Conservation (phyloP, 2,329 filamentous ascomycete species). For the Colletotrichum spinosum region DNA sequence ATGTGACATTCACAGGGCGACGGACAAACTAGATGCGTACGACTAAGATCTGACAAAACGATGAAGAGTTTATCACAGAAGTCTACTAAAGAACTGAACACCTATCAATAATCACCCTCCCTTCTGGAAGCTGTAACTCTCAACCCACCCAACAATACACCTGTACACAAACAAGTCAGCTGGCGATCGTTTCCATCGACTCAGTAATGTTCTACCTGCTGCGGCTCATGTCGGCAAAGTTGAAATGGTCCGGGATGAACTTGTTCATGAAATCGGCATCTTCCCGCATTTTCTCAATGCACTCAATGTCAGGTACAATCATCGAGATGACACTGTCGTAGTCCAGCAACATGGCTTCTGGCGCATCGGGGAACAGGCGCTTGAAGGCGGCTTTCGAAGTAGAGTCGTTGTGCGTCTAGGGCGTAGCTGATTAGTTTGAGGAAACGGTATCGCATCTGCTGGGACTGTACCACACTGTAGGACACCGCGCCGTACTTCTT, state of each 20-base stretch:
- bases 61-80: too few species aligned
- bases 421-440: neutral
- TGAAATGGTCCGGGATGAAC: slow-evolving; percentile 25
- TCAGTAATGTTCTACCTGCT: neutral
- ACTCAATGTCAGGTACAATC: slow-evolving; percentile 2
- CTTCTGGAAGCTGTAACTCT: slow-evolving; percentile 5
- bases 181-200: neutral
- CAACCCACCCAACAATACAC: slow-evolving; percentile 17
- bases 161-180: neutral
- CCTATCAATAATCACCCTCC: too few species aligned
- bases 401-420: slow-evolving; percentile 14
- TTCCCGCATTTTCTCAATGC: slow-evolving; percentile 23
- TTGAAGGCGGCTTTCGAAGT: slow-evolving; percentile 17
- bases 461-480: slow-evolving; percentile 9
- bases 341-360: slow-evolving; percentile 6
- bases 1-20: too few species aligned
- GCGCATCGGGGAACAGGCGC: slow-evolving; percentile 6
- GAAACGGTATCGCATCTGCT: neutral
- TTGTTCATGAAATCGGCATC: slow-evolving; percentile 11
- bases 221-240: slow-evolving; percentile 23
- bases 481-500: slow-evolving; percentile 12
- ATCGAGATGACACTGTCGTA: slow-evolving; percentile 15
- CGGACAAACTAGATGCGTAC: too few species aligned
- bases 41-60: too few species aligned
- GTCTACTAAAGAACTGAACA: too few species aligned